phyloP scores from a whole-genome alignment of 106 monocot genomes.

The Hemerocallis citrina region DNA sequence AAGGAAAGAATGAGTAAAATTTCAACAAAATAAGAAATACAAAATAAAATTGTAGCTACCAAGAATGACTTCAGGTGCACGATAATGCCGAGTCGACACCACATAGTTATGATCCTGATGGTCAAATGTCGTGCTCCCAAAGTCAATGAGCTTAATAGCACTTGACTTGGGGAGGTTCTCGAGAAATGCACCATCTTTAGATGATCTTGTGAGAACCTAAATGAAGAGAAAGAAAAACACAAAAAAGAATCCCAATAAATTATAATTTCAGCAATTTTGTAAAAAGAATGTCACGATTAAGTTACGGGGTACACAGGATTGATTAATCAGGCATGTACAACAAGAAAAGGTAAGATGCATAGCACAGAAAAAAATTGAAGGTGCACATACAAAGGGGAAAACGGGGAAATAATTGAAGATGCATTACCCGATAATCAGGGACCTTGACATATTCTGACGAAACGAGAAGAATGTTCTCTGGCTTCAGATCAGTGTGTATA shows the following conservation, averaged over 20 bases:
- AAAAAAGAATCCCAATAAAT: background rate
- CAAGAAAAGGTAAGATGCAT: too few species aligned
- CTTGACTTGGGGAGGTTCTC: slow-evolving; percentile 82
- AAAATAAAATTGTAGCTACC: slow-evolving; percentile 30
- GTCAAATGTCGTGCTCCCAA: slow-evolving; percentile 97
- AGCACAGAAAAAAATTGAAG: too few species aligned
- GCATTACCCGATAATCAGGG: slow-evolving; percentile 69
- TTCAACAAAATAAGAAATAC: background rate
- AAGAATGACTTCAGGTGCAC: slow-evolving; percentile 98
- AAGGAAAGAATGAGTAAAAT: background rate
- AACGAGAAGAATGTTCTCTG: slow-evolving; percentile 94
- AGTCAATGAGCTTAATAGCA: slow-evolving; percentile 96
- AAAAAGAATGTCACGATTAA: background rate
- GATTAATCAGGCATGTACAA: too few species aligned
- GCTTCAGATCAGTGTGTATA: slow-evolving; percentile 97
- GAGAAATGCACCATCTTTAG: slow-evolving; percentile 47
- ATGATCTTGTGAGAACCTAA: slow-evolving; percentile 33
- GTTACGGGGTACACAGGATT: too few species aligned
- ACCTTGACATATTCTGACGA: slow-evolving; percentile 74
- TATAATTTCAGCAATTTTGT: background rate
- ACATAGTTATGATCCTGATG: slow-evolving; percentile 97
- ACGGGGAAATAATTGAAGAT: background rate
- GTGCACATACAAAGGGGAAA: too few species aligned
- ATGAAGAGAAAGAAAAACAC: slow-evolving; percentile 9
- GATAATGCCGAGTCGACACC: slow-evolving; percentile 93